phyloP scores from a whole-genome alignment of 2,329 filamentous ascomycete species.

The Aspergillus sclerotialis region DNA sequence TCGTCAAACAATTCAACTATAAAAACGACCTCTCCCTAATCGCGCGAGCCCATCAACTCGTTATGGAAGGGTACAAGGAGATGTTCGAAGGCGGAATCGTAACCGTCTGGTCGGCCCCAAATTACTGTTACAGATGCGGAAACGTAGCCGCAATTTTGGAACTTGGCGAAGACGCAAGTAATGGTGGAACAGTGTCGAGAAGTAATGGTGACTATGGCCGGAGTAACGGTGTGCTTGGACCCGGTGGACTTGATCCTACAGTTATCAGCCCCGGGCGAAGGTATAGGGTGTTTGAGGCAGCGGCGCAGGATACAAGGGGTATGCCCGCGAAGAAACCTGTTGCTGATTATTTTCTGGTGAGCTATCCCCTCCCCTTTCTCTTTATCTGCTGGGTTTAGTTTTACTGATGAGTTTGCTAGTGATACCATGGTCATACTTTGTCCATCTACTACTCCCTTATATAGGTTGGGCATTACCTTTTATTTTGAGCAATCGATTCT shows the following conservation, averaged over 20 bases:
- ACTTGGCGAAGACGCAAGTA: conserved; percentile 78
- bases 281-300: conserved; percentile 93
- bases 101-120: conserved; percentile 93
- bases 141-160: conserved; percentile 95
- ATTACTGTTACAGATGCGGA: conserved; percentile 96
- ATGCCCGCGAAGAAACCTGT: conserved; percentile 99
- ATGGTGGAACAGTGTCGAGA: conserved; percentile 61
- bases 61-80: conserved; percentile 99
- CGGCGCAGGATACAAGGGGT: conserved; percentile 87
- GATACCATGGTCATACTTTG: conserved; percentile 3
- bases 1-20: conserved; percentile 97
- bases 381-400: background rate
- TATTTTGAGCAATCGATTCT: background rate
- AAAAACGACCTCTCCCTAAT: conserved; percentile 97
- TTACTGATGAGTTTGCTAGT: background rate
- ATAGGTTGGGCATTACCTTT: conserved; percentile 5
- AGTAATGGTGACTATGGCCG: conserved; percentile 46
- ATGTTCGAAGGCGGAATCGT: conserved; percentile 97
- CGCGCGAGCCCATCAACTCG: conserved; percentile 91
- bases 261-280: conserved; percentile 70
- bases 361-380: conserved; percentile 5
- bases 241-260: conserved; percentile 38
- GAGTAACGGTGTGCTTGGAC: conserved; percentile 44
- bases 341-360: conserved; percentile 82
- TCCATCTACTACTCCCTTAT: conserved; percentile 4